phyloP scores from a whole-genome alignment of 2,329 filamentous ascomycete genomes.

The Cladosporium sp. region DNA sequence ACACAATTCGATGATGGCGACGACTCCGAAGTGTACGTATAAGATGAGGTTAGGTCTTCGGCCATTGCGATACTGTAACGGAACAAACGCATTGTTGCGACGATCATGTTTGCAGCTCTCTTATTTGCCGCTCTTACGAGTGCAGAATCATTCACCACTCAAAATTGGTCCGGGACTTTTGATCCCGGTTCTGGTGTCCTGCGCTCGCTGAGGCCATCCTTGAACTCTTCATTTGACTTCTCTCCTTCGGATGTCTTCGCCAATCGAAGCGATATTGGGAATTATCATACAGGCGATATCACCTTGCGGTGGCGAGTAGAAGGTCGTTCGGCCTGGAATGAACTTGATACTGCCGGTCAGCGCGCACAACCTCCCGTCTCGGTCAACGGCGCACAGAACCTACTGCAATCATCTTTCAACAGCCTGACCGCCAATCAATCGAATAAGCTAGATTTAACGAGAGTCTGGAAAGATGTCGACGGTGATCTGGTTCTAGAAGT shows the following conservation, averaged over 20 bases:
- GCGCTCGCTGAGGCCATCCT: slow-evolving; percentile 47
- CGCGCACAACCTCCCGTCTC: neutral
- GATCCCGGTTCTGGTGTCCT: slow-evolving; percentile 39
- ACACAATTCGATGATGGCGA: no score
- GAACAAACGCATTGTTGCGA: no score
- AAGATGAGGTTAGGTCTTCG: no score
- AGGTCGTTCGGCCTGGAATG: slow-evolving; percentile 45
- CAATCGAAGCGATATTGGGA: slow-evolving; percentile 50
- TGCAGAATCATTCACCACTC: slow-evolving; percentile 17
- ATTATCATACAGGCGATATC: slow-evolving; percentile 61
- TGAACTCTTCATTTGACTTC: slow-evolving; percentile 52
- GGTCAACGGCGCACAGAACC: slow-evolving; percentile 12
- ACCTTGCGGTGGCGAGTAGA: slow-evolving; percentile 55
- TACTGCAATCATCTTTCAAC: neutral
- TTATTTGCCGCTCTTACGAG: neutral
- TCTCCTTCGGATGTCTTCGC: slow-evolving; percentile 54
- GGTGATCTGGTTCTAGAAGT: slow-evolving; percentile 55
- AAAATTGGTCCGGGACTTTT: slow-evolving; percentile 21
- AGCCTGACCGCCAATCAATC: neutral
- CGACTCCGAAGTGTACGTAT: no score
- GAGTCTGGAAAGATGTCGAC: slow-evolving; percentile 53
- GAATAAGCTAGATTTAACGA: slow-evolving; percentile 45
- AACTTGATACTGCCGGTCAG: slow-evolving; percentile 48
- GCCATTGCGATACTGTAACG: no score
- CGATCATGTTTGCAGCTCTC: neutral